phyloP scores from a whole-genome alignment of 2,329 filamentous ascomycete genomes.

The Scedosporium dehoogii region DNA sequence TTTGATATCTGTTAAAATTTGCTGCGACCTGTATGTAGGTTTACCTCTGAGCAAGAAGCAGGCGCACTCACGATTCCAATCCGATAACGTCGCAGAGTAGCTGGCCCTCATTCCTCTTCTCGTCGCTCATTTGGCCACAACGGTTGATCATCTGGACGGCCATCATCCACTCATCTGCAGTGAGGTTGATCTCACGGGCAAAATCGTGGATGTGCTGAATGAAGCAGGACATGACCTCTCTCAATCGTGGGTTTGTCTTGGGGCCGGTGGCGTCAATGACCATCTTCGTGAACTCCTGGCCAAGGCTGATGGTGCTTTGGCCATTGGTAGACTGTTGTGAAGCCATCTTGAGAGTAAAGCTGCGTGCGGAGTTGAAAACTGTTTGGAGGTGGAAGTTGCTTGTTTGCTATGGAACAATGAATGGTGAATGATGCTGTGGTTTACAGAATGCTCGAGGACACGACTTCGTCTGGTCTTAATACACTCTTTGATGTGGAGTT shows the following conservation, averaged over 20 bases:
- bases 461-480: no score
- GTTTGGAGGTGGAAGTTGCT: no score
- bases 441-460: no score
- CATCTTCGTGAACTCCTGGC: constrained; percentile 54
- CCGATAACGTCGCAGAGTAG: constrained; percentile 65
- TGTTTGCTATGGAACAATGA: no score
- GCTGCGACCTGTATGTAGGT: no score
- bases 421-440: no score
- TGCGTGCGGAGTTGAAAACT: no score
- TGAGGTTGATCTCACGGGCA: constrained; percentile 68
- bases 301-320: constrained; percentile 8
- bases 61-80: constrained; percentile 48
- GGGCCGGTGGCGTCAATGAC: constrained; percentile 69
- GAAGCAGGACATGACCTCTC: constrained; percentile 56
- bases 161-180: constrained; percentile 68
- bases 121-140: constrained; percentile 58
- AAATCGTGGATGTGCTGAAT: constrained; percentile 75
- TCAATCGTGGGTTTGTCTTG: constrained; percentile 57
- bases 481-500: no score
- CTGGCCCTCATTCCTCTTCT: constrained; percentile 64
- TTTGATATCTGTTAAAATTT: constrained; percentile 12
- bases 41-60: neutral
- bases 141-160: constrained; percentile 47
- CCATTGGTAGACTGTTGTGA: no score
- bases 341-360: no score